Evolutionary conservation across 1,284 basidiomycete genomes (phyloP).

Genomic region (Sporisorium graminicola): DNA sequence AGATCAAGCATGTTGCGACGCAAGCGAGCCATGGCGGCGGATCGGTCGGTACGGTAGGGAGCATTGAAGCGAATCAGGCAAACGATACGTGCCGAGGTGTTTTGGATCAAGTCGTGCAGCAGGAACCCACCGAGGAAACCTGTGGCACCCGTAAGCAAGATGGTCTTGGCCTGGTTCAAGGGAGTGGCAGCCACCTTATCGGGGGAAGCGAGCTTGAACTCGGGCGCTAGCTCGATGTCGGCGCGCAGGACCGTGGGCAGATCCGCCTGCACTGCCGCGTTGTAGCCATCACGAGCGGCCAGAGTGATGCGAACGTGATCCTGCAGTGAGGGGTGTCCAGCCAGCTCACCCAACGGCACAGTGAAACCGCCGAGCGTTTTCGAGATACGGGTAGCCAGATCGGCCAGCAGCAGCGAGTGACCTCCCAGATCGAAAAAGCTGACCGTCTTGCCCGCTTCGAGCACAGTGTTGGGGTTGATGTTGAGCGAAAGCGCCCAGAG

Average conservation of each 20-base stretch:
- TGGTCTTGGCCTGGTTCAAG: conserved; percentile 56
- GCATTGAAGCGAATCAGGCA: conserved; percentile 68
- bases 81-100: conserved; percentile 66
- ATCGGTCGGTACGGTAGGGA: conserved; percentile 58
- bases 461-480: conserved; percentile 53
- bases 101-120: conserved; percentile 63
- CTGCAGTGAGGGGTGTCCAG: conserved; percentile 60
- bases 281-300: conserved; percentile 65
- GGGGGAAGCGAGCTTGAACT: conserved; percentile 54
- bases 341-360: conserved; percentile 63
- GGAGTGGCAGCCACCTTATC: conserved; percentile 29
- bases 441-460: conserved; percentile 45
- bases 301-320: conserved; percentile 61
- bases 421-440: conserved; percentile 69
- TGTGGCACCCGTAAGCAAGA: conserved; percentile 69
- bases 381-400: conserved; percentile 62
- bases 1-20: conserved; percentile 68
- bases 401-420: conserved; percentile 65
- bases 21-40: conserved; percentile 66
- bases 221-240: conserved; percentile 59
- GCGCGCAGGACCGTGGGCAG: conserved; percentile 65
- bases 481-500: conserved; percentile 67
- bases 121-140: conserved; percentile 69
- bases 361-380: conserved; percentile 64
- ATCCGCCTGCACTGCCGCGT: conserved; percentile 66